Conservation (phyloP, 768 basidiomycete genomes). For the Lentinula boryana region DNA sequence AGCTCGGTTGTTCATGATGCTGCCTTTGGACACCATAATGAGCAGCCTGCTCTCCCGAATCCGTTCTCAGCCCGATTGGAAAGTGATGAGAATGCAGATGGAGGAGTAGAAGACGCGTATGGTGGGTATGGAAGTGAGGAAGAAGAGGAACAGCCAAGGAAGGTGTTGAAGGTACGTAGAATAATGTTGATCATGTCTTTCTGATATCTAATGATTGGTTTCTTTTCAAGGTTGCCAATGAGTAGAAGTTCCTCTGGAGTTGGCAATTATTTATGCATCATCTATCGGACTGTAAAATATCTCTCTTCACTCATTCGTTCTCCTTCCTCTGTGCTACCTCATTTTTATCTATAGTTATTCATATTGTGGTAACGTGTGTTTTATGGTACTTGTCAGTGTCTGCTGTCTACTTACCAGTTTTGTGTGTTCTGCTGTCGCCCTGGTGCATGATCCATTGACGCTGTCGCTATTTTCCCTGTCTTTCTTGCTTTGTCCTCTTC, state of each 20-base stretch:
- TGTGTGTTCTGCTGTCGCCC: not conserved
- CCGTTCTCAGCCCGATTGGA: not conserved
- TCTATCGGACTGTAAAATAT: not conserved
- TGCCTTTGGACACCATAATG: not conserved
- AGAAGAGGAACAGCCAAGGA: constrained; percentile 1
- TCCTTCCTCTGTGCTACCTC: not conserved
- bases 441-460: too few relatives aligned
- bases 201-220: not conserved
- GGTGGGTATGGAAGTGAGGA: constrained; percentile 4
- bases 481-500: not conserved
- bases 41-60: not conserved
- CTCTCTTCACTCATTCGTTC: not conserved
- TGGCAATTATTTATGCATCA: not conserved
- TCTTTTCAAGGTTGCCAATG: constrained; percentile 2
- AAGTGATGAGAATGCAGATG: constrained; percentile 1
- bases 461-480: not conserved
- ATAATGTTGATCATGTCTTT: not conserved
- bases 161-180: not conserved
- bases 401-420: not conserved
- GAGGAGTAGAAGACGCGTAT: constrained; percentile 1
- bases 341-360: not conserved
- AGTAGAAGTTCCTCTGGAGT: not conserved
- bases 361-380: not conserved
- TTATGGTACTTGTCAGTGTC: not conserved
- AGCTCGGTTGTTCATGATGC: not conserved